Evolutionary conservation across 169 alveolate species (phyloP), one percentile per base, ranked within the genome.

Genomic region (Plasmodium yoelii): DNA sequence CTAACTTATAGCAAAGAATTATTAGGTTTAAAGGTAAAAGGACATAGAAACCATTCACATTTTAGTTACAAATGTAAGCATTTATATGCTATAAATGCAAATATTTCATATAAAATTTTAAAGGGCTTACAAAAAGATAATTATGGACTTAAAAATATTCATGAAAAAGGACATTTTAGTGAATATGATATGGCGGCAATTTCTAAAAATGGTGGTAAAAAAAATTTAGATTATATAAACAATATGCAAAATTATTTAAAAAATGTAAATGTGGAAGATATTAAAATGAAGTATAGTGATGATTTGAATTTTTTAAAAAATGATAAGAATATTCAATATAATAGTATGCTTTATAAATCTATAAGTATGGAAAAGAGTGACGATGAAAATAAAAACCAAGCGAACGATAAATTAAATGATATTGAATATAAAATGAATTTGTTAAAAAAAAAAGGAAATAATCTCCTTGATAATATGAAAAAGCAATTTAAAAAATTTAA

Each of bases 171-270:
- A 1, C 65, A 64, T 77, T 64, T 63, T 53, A 77, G 88, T 42
- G 88, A 77, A 63, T 77, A 63, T 47, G 88, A 77, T 46, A 28
- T 49, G 22, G 59, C 51, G 28, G 51, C 61, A 77, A 65, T 59
- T 44, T 15, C 46, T 15, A 44, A 60, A 55, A 28, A 53, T 49
- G 63, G 34, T 9, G 39, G n/a, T 4, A 63, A 64, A 15, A 51
- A 51, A 4, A 12, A 13, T 13, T 15, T 12, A 51, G 59, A 51
- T 2, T 13, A 15, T 13, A 15, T 47, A 64, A 18, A 3, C 53
- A 77, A 77, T 63, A 24, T 51, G 15, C 22, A 22, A 26, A 64
- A 44, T 64, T 69, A 47, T 22, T 22, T 39, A 77, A 6, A 8
- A 64, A 63, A 44, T 49, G 26, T 63, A 49, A 63, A 42, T 15